Conservation (phyloP, 768 basidiomycete genomes). For the Podaxis sp. region DNA sequence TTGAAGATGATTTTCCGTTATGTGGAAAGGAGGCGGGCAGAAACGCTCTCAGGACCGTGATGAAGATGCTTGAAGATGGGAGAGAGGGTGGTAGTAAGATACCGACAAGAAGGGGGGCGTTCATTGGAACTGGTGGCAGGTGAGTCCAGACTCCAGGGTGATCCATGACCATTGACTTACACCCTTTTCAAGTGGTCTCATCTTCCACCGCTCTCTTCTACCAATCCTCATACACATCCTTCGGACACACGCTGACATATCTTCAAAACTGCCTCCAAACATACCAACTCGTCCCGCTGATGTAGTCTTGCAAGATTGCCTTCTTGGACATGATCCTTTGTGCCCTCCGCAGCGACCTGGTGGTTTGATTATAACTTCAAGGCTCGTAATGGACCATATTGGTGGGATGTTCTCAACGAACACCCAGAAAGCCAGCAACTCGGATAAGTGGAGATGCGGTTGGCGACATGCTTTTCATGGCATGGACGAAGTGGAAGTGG, state of each 20-base stretch:
- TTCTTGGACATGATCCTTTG: slow-evolving; percentile 37
- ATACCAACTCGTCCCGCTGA: slow-evolving; percentile 34
- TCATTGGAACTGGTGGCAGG: slow-evolving; percentile 42
- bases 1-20: slow-evolving; percentile 45
- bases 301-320: slow-evolving; percentile 41
- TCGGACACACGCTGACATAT: slow-evolving; percentile 28
- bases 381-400: slow-evolving; percentile 42
- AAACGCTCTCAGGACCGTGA: slow-evolving; percentile 30
- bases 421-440: slow-evolving; percentile 26
- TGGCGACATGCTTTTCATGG: slow-evolving; percentile 48
- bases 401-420: slow-evolving; percentile 38
- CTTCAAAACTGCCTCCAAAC: slow-evolving; percentile 28
- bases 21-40: slow-evolving; percentile 35
- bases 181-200: slow-evolving; percentile 31
- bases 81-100: slow-evolving; percentile 11
- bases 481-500: slow-evolving; percentile 32
- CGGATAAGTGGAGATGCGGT: slow-evolving; percentile 42
- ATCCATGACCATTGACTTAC: neutral
- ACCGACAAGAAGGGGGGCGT: slow-evolving; percentile 33
- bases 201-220: slow-evolving; percentile 36
- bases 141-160: neutral
- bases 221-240: slow-evolving; percentile 33
- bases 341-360: slow-evolving; percentile 30
- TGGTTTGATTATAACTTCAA: slow-evolving; percentile 39
- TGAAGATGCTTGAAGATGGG: slow-evolving; percentile 30